Conservation (phyloP, 2,329 filamentous ascomycete species). For the Fusarium fracticaudum region DNA sequence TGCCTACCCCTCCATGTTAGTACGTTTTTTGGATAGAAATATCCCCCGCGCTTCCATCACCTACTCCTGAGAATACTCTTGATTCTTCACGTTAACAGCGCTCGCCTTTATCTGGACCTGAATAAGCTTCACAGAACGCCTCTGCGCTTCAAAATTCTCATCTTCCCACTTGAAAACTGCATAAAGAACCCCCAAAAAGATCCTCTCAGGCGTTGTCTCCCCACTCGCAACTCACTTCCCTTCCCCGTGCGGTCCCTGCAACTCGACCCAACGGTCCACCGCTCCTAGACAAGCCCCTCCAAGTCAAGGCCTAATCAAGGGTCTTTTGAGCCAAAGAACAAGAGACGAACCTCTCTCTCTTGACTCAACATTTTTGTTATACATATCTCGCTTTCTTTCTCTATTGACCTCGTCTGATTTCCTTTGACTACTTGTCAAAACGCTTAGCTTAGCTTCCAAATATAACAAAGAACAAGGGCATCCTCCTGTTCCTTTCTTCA, state of each 20-base stretch:
- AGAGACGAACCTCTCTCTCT: slow-evolving; percentile 12
- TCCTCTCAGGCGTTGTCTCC: slow-evolving; percentile 27
- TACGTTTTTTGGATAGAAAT: background rate
- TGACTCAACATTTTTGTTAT: background rate
- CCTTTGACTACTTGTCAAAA: slow-evolving; percentile 28
- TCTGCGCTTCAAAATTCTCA: background rate
- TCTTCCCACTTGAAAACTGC: background rate
- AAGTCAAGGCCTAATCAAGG: slow-evolving; percentile 39
- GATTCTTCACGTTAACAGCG: background rate
- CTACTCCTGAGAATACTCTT: background rate
- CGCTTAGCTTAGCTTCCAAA: slow-evolving; percentile 42
- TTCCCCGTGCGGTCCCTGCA: slow-evolving; percentile 40
- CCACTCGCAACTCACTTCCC: slow-evolving; percentile 35
- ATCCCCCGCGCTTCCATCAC: slow-evolving; percentile 10
- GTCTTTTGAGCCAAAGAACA: slow-evolving; percentile 31
- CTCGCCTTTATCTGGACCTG: background rate
- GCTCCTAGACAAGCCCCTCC: slow-evolving; percentile 43
- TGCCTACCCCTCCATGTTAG: slow-evolving; percentile 24
- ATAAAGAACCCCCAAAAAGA: background rate
- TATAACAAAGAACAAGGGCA: slow-evolving; percentile 33
- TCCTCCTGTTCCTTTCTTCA: slow-evolving; percentile 30
- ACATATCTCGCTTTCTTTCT: slow-evolving; percentile 15
- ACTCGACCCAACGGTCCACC: slow-evolving; percentile 45
- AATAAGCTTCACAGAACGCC: background rate
- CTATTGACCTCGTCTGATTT: slow-evolving; percentile 6